These are phyloP conservation scores for Rutidosis leptorrhynchoides DNA, from an alignment of 129 eudicot species.

Conservation along the genomic window DNA sequence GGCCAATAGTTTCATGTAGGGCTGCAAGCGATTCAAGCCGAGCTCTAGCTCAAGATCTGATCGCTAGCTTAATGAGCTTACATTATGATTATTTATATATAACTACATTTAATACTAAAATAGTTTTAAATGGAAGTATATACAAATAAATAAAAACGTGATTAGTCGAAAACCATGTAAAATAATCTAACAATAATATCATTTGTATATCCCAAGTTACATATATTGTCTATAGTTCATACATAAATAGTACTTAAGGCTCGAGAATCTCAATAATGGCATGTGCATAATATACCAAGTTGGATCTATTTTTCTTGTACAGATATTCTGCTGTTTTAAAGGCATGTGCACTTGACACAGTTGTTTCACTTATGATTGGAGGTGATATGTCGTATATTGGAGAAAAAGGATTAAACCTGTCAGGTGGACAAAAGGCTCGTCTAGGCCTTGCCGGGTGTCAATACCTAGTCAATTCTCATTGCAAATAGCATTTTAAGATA, in stretches of 20 bases:
- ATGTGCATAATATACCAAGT: not conserved
- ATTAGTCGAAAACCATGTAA: not conserved
- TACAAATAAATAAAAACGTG: not conserved
- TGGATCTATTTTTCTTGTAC: constrained; percentile 24
- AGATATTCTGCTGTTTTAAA: constrained; percentile 65
- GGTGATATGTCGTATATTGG: constrained; percentile 91
- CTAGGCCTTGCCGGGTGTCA: constrained; percentile 85
- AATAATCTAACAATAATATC: not conserved
- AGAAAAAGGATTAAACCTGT: constrained; percentile 82
- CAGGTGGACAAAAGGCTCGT: constrained; percentile 98
- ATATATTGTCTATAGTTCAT: too few relatives aligned
- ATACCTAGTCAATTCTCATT: constrained; percentile 10
- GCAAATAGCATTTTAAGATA: constrained; percentile 8
- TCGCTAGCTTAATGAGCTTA: not conserved
- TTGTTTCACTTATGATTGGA: constrained; percentile 72
- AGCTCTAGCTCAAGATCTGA: not conserved
- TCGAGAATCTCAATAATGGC: not conserved
- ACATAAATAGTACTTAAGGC: not conserved
- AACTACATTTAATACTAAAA: not conserved
- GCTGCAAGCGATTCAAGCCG: not conserved
- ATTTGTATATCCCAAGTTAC: not conserved
- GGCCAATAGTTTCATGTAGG: not conserved
- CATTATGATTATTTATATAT: too few relatives aligned
- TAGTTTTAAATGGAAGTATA: not conserved
- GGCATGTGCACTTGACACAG: constrained; percentile 80